Conservation (phyloP, 2,329 filamentous ascomycete species). For the Huntiella savannae region DNA sequence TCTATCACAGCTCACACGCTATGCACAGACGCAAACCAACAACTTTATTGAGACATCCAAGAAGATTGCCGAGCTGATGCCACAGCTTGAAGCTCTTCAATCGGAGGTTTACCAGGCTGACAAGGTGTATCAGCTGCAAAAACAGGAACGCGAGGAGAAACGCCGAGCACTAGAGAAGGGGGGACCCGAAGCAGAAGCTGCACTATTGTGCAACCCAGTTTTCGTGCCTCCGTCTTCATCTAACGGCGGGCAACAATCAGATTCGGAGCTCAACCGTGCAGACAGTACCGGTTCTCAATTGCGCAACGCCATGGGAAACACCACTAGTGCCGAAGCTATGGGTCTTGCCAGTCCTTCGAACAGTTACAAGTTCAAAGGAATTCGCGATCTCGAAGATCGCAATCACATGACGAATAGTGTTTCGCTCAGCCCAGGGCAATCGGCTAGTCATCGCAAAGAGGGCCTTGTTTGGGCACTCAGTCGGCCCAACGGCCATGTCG, state of each 20-base stretch:
- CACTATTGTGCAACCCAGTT: constrained; percentile 31
- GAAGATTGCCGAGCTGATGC: constrained; percentile 70
- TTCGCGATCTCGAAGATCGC: constrained; percentile 79
- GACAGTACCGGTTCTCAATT: constrained; percentile 58
- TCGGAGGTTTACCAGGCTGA: constrained; percentile 82
- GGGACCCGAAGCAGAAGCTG: constrained; percentile 11
- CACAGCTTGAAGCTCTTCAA: constrained; percentile 74
- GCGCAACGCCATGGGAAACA: constrained; percentile 20
- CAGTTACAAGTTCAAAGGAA: constrained; percentile 60
- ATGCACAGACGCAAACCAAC: constrained; percentile 74
- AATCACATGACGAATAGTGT: constrained; percentile 31
- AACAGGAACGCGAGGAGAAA: constrained; percentile 92
- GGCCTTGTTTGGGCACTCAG: constrained; percentile 89
- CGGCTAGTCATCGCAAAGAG: constrained; percentile 62
- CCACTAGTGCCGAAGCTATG: constrained; percentile 2
- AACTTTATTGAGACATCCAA: constrained; percentile 68
- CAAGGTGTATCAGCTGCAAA: constrained; percentile 89
- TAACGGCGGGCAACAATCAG: constrained; percentile 30
- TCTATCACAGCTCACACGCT: constrained; percentile 81
- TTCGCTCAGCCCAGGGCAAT: constrained; percentile 32
- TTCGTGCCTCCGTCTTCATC: constrained; percentile 35
- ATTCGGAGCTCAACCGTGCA: constrained; percentile 51
- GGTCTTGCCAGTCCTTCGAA: constrained; percentile 29
- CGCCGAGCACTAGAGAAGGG: constrained; percentile 76
- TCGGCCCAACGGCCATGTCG: constrained; percentile 79